Base-by-base conservation (phyloP, 257 asterid species). In the Eustoma russellianum region DNA sequence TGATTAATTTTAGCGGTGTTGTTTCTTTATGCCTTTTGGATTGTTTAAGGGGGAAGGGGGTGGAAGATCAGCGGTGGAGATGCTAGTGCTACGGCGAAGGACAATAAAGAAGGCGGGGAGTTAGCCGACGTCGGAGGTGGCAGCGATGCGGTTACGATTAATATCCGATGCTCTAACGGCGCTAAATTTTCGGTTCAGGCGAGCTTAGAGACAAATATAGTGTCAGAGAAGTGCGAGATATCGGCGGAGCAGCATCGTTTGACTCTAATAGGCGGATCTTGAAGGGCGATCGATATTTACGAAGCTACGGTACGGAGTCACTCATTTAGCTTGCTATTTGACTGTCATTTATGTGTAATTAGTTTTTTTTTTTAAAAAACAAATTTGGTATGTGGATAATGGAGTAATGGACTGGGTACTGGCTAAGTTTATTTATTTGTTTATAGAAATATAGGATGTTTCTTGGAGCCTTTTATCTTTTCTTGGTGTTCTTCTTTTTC, bases 231-330 rank as follows among this genome's bases (percentile, higher is more conserved):
- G 13, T 71, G 79, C 54, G 77, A 70, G 10, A 62, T 80, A 54
- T 74, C 83, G 2, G 52, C 71, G 17, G 71, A 66, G 49, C 79
- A 66, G 66, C 87, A 76, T 69, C 74, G 81, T 16, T 49, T 77
- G 59, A 74, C 73, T 77, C 77, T 48, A 77, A 74, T 41, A 83
- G 88, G 19, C 74, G 88, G 76, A 66, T 79, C 67, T 52, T 79
- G 59, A 79, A 79, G 74, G 87, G 77, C 55, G 83, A 79, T 55
- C 83, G 77, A 60, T 74, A 82, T 68, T 76, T 77, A 14, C 43
- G 24, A 38, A 77, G 79, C 74, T 74, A 66, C 48, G 83, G 88
- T 80, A 77, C 18, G 40, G 33, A 15, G 7, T 50, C 46, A 13
- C 13, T 14, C 11, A n/a, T 5, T 14, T 11, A 3, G 43, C 9